Conservation (phyloP, 2,329 filamentous ascomycete genomes). For the Hypoxylon sp. region DNA sequence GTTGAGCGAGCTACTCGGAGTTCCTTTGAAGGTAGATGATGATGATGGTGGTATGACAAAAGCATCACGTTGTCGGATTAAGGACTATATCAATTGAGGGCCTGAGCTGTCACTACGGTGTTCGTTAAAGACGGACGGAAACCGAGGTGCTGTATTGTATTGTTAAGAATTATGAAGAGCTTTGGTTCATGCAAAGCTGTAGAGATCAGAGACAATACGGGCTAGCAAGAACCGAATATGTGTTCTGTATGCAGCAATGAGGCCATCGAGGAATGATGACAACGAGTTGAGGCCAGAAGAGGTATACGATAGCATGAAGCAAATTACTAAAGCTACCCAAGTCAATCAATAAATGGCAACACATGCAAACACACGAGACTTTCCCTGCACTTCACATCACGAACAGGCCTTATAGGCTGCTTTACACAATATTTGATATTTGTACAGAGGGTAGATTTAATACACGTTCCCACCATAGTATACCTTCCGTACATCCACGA, state of each 20-base stretch:
- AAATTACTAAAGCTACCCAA: constrained; percentile 26
- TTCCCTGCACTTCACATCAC: not conserved
- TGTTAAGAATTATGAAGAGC: not conserved
- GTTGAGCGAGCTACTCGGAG: constrained; percentile 50
- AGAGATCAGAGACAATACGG: not conserved
- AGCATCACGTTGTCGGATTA: not conserved
- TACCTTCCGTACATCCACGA: constrained; percentile 96
- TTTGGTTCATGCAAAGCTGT: not conserved
- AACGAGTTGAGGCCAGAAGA: not conserved
- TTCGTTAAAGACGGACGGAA: not conserved
- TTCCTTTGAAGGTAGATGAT: not conserved
- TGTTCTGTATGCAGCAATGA: not conserved
- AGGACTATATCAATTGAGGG: not conserved
- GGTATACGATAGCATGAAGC: not conserved
- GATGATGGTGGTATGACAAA: not conserved
- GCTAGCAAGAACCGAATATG: not conserved
- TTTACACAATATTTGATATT: constrained; percentile 37
- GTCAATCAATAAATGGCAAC: constrained; percentile 7
- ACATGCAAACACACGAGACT: not conserved
- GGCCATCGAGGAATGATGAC: not conserved
- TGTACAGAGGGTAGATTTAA: constrained; percentile 43
- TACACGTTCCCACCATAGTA: constrained; percentile 88
- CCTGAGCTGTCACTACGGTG: not conserved
- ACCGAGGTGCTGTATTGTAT: not conserved
- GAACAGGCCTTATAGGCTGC: constrained; percentile 9